Evolutionary conservation across 257 asterid species (phyloP), one percentile per base, ranked within the genome.

Genomic region (Scutellaria minor): DNA sequence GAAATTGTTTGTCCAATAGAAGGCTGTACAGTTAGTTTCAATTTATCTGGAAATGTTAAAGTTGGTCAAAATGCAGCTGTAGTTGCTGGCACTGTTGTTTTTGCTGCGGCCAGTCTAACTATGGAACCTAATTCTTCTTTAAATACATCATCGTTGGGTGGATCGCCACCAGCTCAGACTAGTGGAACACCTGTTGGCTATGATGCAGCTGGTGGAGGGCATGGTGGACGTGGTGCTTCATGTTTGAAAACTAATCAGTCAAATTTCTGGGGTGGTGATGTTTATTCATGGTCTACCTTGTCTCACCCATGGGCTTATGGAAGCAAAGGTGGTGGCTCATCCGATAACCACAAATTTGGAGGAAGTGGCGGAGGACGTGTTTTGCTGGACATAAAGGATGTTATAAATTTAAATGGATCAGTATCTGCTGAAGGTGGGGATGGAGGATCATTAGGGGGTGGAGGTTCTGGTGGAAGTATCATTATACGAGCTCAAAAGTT

Each of bases 191-290:
- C 98, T 41, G 89, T 91, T 82, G 96, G 96, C 76, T 65, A 79
- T 81, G 97, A 91, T 18, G 96, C 97, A 46, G 92, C 96, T 22
- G 98, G 98, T 58, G 98, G 98, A 68, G 98, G 98, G 76, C 98
- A 93, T 82, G 98, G 98, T 62, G 98, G 98, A 15, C 97, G 97
- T 63, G 98, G 98, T 47, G 97, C 98, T 70, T 91, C 98, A 68
- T 93, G 98, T 80, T 67, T 79, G 79, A 93, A 93, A 86, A 88
- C 90, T 59, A 87, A 84, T 67, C 71, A 68, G 31, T 87, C 91
- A 15, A 84, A 80, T 75, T 78, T 48, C 81, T 93, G 98, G 98
- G 98, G 98, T 52, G 98, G 98, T 82, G 98, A 93, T 75, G 98
- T 86, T 78, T 93, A 93, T 79, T 85, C 88, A 46, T 93, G 98